A percentile compares a stretch with the other conserved stretches of the same genome.
Evolutionary conservation across 768 basidiomycete species (phyloP).

Genomic region (Boletus reticuloceps): DNA sequence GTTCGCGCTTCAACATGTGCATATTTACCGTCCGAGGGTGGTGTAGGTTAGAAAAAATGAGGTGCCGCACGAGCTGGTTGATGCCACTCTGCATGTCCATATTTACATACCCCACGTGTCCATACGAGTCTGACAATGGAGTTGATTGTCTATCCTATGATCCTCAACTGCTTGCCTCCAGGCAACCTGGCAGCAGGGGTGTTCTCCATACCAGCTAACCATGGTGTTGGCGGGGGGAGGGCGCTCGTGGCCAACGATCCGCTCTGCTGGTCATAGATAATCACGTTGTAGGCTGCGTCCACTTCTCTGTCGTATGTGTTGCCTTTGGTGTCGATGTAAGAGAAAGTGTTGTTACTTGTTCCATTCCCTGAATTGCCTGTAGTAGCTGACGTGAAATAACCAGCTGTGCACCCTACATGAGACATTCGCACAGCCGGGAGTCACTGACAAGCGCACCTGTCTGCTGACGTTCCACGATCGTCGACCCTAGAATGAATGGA

Average conservation of each 20-base stretch:
- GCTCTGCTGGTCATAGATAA: slow-evolving; percentile 56
- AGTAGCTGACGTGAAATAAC: slow-evolving; percentile 45
- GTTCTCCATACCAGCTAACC: background rate
- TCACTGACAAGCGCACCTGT: slow-evolving; percentile 41
- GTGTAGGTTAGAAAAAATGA: slow-evolving; percentile 15
- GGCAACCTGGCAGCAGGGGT: slow-evolving; percentile 33
- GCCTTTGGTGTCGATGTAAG: slow-evolving; percentile 53
- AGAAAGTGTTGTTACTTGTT: slow-evolving; percentile 66
- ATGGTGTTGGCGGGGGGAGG: slow-evolving; percentile 5
- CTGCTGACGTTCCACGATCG: slow-evolving; percentile 56
- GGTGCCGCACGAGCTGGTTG: background rate
- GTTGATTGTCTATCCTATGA: background rate
- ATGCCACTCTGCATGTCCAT: slow-evolving; percentile 6
- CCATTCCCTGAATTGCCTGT: slow-evolving; percentile 62
- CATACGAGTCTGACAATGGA: background rate
- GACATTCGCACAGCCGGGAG: background rate
- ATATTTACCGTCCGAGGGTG: slow-evolving; percentile 8
- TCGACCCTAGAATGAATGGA: slow-evolving; percentile 57
- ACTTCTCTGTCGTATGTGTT: slow-evolving; percentile 65
- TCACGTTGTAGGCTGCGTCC: slow-evolving; percentile 56
- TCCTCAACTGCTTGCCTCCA: slow-evolving; percentile 24
- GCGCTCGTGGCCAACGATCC: slow-evolving; percentile 43
- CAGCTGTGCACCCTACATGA: slow-evolving; percentile 35
- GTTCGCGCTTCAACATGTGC: slow-evolving; percentile 42
- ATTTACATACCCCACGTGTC: slow-evolving; percentile 5